Percentiles rank a stretch among this genome's conserved stretches.
Conservation (phyloP, 176 grass and related monocot species). For the Zoysia japonica region DNA sequence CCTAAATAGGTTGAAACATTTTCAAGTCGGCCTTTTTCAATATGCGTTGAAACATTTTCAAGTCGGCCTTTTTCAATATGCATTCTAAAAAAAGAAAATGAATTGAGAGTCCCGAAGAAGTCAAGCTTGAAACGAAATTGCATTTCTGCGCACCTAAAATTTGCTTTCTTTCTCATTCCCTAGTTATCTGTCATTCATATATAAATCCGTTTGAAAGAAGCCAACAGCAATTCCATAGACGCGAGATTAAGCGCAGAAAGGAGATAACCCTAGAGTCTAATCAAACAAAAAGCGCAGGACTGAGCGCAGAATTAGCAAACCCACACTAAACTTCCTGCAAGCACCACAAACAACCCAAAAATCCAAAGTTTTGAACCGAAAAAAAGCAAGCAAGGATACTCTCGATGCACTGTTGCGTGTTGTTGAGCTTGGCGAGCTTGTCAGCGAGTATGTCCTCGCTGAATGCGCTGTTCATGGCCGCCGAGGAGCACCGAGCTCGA, state of each 20-base stretch:
- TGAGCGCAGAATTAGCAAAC: conserved; percentile 27
- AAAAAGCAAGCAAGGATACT: conserved; percentile 77
- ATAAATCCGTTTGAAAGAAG: conserved; percentile 17
- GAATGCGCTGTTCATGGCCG: conserved; percentile 85
- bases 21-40: conserved; percentile 10
- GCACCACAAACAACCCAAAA: conserved; percentile 26
- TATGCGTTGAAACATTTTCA: conserved; percentile 17
- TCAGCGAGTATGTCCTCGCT: conserved; percentile 85
- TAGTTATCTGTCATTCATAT: not conserved
- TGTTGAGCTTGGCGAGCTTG: conserved; percentile 96
- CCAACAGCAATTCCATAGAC: conserved; percentile 1
- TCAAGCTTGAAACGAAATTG: conserved; percentile 2
- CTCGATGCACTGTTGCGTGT: conserved; percentile 98
- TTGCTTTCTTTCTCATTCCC: not conserved
- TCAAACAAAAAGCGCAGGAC: not conserved
- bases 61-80: conserved; percentile 13
- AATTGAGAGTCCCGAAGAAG: conserved; percentile 9
- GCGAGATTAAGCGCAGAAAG: not conserved
- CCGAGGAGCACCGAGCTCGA: conserved; percentile 34
- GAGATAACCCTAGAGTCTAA: not conserved
- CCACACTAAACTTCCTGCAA: not conserved
- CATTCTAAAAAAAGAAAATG: conserved; percentile 15
- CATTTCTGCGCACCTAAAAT: conserved; percentile 11
- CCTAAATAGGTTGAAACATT: conserved; percentile 10
- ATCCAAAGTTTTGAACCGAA: conserved; percentile 6